These are phyloP conservation scores for Sextonia rubra DNA, from an alignment of 164 flowering plant species.

Conservation along the genomic window DNA sequence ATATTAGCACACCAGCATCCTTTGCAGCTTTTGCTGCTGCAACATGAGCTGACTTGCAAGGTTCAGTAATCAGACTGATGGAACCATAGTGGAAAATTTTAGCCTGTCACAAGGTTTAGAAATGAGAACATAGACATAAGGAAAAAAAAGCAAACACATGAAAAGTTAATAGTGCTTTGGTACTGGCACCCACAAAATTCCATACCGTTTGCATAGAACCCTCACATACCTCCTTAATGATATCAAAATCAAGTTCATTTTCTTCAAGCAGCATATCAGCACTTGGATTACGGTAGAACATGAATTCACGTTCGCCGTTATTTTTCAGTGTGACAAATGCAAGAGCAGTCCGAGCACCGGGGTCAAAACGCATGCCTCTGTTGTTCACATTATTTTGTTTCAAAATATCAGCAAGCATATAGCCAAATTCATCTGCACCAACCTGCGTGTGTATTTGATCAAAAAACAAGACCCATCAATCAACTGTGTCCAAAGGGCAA, in stretches of 20 bases:
- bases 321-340: conserved; percentile 86
- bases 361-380: conserved; percentile 90
- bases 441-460: conserved; percentile 43
- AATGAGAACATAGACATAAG: neutral
- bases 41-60: conserved; percentile 91
- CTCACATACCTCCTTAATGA: conserved; percentile 59
- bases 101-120: conserved; percentile 47
- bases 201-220: neutral
- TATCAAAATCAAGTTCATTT: conserved; percentile 71
- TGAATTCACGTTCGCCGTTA: conserved; percentile 96
- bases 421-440: conserved; percentile 97
- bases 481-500: conserved; percentile 1
- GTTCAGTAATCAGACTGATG: conserved; percentile 92
- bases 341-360: conserved; percentile 95
- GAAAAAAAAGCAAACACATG: neutral
- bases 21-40: conserved; percentile 89
- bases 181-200: neutral
- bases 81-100: conserved; percentile 94
- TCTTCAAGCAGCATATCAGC: conserved; percentile 96
- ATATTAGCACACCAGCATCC: conserved; percentile 83
- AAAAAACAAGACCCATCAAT: neutral
- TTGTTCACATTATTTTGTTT: conserved; percentile 86
- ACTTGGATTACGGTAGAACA: conserved; percentile 99
- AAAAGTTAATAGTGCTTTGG: neutral
- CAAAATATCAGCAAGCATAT: conserved; percentile 91